Conservation (phyloP, 2,329 filamentous ascomycete species). For the Cordyceps farinosa region DNA sequence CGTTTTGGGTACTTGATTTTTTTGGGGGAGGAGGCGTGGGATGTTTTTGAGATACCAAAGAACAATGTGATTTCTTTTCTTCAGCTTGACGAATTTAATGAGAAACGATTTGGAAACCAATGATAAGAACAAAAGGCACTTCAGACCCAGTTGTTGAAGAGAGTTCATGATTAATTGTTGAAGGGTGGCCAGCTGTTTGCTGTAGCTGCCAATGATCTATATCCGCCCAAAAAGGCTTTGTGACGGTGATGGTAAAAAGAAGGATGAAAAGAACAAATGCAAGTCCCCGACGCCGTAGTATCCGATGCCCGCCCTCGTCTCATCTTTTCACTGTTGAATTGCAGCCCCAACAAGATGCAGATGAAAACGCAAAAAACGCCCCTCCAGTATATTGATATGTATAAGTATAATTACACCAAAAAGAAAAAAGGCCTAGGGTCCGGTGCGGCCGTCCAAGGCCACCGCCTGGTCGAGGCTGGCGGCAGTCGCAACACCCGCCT, state of each 20-base stretch:
- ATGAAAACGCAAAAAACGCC: not conserved
- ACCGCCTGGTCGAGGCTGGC: constrained; percentile 38
- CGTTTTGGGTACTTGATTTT: too few species aligned
- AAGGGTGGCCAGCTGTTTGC: not conserved
- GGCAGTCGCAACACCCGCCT: constrained; percentile 30
- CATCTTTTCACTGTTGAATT: not conserved
- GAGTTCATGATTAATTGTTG: constrained; percentile 1
- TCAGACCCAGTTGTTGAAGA: constrained; percentile 8
- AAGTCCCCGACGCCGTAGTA: constrained; percentile 2
- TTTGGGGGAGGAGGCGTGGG: too few species aligned
- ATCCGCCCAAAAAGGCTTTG: constrained; percentile 7
- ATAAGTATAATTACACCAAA: not conserved
- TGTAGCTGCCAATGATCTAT: not conserved
- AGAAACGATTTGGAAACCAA: too few species aligned
- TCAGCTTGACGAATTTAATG: not conserved
- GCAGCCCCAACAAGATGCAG: not conserved
- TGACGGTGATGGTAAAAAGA: not conserved
- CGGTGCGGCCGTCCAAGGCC: constrained; percentile 32
- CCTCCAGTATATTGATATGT: constrained; percentile 9
- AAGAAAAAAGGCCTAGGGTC: constrained; percentile 5
- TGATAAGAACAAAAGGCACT: not conserved
- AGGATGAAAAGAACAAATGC: not conserved
- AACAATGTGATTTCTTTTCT: not conserved
- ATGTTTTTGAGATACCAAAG: not conserved
- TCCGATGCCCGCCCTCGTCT: not conserved